Evolutionary conservation across 208 protist genomes (phyloP).

Genomic region (Endotrypanum monterogeii): DNA sequence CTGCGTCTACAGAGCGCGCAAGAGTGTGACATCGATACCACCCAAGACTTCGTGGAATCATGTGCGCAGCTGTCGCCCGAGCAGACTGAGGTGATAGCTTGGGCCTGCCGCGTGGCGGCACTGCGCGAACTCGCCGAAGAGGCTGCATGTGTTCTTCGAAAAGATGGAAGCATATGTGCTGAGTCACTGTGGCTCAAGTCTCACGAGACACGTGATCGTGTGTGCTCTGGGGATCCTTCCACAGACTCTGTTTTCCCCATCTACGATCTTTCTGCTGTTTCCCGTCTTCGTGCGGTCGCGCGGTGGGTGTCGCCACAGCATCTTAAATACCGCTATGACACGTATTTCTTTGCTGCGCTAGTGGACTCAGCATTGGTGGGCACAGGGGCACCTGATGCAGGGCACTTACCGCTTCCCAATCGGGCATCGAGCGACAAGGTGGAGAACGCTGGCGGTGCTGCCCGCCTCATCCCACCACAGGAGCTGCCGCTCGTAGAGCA

Average conservation of each 20-base stretch:
- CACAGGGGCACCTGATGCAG: background rate
- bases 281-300: conserved; percentile 33
- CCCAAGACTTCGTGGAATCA: conserved; percentile 21
- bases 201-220: background rate
- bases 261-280: conserved; percentile 22
- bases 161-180: conserved; percentile 18
- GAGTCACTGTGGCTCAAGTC: conserved; percentile 11
- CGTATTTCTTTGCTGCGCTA: conserved; percentile 45
- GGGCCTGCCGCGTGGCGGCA: conserved; percentile 34
- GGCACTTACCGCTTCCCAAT: background rate
- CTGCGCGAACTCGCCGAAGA: conserved; percentile 65
- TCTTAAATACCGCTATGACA: conserved; percentile 58
- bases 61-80: background rate
- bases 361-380: conserved; percentile 14
- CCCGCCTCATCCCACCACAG: conserved; percentile 26
- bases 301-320: conserved; percentile 59
- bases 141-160: conserved; percentile 41
- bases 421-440: background rate
- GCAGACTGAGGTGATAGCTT: conserved; percentile 22
- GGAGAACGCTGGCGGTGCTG: background rate
- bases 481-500: conserved; percentile 30
- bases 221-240: background rate
- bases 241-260: background rate
- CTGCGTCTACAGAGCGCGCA: background rate
- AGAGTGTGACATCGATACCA: background rate